phyloP scores from a whole-genome alignment of 2,329 filamentous ascomycete genomes.

The Alternaria sp. region DNA sequence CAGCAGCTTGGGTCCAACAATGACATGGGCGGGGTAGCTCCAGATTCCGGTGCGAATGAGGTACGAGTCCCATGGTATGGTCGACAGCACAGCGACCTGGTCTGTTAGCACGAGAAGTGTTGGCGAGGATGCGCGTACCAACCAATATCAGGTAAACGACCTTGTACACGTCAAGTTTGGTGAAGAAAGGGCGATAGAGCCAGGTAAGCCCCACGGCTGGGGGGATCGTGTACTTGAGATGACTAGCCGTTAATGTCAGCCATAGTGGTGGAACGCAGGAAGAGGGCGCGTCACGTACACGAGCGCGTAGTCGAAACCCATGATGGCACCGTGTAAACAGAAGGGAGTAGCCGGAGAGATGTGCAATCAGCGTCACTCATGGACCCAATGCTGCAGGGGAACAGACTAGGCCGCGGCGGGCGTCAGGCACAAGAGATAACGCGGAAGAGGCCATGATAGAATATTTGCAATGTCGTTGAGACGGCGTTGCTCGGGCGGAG shows the following conservation, averaged over 20 bases:
- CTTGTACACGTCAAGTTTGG: slow-evolving; percentile 69
- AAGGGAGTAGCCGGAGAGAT: slow-evolving; percentile 20
- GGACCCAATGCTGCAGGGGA: slow-evolving; percentile 25
- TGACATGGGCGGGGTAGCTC: slow-evolving; percentile 73
- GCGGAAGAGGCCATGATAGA: slow-evolving; percentile 16
- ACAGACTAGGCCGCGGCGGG: slow-evolving; percentile 29
- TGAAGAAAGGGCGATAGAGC: slow-evolving; percentile 69
- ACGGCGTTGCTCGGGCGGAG: slow-evolving; percentile 7
- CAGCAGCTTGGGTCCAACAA: slow-evolving; percentile 69
- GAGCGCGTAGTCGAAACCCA: slow-evolving; percentile 70
- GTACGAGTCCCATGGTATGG: slow-evolving; percentile 80
- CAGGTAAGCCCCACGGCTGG: slow-evolving; percentile 67
- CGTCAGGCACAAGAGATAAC: slow-evolving; percentile 21
- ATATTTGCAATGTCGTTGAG: slow-evolving; percentile 6
- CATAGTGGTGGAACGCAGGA: slow-evolving; percentile 5
- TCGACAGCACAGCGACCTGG: slow-evolving; percentile 70
- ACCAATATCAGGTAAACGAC: slow-evolving; percentile 66
- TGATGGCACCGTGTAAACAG: slow-evolving; percentile 40
- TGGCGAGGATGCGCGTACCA: slow-evolving; percentile 22
- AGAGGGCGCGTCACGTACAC: slow-evolving; percentile 60
- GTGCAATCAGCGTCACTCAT: slow-evolving; percentile 25
- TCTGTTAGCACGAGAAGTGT: slow-evolving; percentile 31
- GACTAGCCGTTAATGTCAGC: slow-evolving; percentile 55
- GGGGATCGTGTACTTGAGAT: slow-evolving; percentile 73
- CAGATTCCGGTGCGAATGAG: slow-evolving; percentile 73